Conservation (phyloP, 139 green algal species). For the Closterium sp. region DNA sequence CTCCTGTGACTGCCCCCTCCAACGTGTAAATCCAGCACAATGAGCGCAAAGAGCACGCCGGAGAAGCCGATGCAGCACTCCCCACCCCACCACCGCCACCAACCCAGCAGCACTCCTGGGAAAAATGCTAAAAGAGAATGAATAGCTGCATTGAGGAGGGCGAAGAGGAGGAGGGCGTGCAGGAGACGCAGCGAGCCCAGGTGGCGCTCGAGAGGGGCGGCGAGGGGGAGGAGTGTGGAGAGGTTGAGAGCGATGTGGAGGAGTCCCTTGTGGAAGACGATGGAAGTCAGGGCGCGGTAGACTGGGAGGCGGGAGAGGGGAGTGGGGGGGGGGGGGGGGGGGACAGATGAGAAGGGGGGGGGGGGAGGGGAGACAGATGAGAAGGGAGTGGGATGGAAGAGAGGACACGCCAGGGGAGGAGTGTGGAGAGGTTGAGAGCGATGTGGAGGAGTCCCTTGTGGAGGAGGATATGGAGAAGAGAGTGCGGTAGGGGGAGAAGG, state of each 20-base stretch:
- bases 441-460: too few species aligned
- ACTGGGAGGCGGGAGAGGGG: neutral
- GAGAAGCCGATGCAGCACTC: conserved; percentile 69
- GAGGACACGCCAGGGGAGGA: neutral
- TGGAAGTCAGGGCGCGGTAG: conserved; percentile 52
- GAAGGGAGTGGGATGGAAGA: too few species aligned
- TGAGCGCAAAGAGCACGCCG: conserved; percentile 71
- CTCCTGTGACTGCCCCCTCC: conserved; percentile 1
- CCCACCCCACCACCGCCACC: neutral
- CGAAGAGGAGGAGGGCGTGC: conserved; percentile 56
- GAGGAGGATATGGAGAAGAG: too few species aligned
- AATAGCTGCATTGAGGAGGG: neutral
- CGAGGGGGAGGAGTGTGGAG: conserved; percentile 70
- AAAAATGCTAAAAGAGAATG: neutral
- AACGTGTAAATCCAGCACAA: conserved; percentile 63
- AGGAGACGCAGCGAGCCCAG: conserved; percentile 57
- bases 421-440: neutral
- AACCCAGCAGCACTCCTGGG: neutral
- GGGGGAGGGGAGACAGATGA: too few species aligned
- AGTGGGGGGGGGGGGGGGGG: too few species aligned
- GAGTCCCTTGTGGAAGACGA: conserved; percentile 64
- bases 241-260: conserved; percentile 79
- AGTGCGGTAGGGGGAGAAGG: too few species aligned
- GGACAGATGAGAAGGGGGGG: neutral
- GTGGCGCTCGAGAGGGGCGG: conserved; percentile 48